phyloP scores from a whole-genome alignment of 2,329 filamentous ascomycete species.

The Corynespora cassiicola region DNA sequence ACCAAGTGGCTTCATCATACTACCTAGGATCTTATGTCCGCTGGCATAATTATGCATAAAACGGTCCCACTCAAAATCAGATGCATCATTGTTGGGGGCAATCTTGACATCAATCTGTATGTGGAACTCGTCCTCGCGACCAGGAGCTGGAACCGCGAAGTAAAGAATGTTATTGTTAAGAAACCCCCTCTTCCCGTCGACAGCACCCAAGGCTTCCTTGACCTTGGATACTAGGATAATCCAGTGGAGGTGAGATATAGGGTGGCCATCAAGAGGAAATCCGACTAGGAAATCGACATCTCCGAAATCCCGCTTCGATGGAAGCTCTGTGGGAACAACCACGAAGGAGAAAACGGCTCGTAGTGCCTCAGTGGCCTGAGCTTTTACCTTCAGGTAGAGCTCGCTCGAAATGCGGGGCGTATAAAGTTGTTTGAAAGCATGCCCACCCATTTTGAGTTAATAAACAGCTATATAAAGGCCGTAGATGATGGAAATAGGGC shows the following conservation, averaged over 20 bases:
- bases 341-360: conserved; percentile 27
- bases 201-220: conserved; percentile 21
- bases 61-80: conserved; percentile 25
- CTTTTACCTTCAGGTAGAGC: conserved; percentile 24
- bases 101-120: conserved; percentile 36
- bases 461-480: no score
- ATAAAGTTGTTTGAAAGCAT: conserved; percentile 28
- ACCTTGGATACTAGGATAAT: conserved; percentile 13
- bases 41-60: conserved; percentile 32
- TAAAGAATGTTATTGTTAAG: conserved; percentile 25
- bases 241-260: no score
- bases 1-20: conserved; percentile 32
- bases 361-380: conserved; percentile 15
- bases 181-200: conserved; percentile 22
- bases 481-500: no score
- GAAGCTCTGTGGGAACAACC: conserved; percentile 31
- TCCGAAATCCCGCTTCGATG: conserved; percentile 27
- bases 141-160: conserved; percentile 23
- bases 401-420: conserved; percentile 27
- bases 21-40: conserved; percentile 28
- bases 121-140: conserved; percentile 13
- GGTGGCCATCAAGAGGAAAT: no score
- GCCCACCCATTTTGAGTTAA: conserved; percentile 31
- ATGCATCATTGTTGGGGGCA: conserved; percentile 16
- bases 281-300: conserved; percentile 34